Evolutionary conservation across 176 grass and related monocot genomes (phyloP).

Genomic region (Canna indica): DNA sequence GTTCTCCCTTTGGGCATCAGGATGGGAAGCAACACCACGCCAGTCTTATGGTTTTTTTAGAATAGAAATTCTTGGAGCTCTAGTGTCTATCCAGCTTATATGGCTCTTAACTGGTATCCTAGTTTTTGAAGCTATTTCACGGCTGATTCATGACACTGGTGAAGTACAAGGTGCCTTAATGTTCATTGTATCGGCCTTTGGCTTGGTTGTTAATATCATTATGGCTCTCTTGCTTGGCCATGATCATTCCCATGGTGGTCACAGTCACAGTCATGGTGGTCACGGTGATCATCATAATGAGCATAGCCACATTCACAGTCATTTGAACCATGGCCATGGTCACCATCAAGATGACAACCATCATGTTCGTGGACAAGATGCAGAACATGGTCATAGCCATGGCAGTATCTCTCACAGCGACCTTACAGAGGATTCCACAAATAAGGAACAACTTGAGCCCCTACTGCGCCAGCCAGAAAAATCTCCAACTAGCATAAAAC

Average conservation of each 20-base stretch:
- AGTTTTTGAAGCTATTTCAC: conserved; percentile 24
- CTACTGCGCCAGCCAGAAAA: conserved; percentile 6
- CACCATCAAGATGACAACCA: conserved; percentile 6
- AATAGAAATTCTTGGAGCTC: conserved; percentile 36
- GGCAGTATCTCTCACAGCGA: neutral
- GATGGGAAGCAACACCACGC: conserved; percentile 38
- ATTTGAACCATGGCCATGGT: neutral
- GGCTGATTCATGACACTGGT: conserved; percentile 22
- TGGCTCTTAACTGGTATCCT: conserved; percentile 32
- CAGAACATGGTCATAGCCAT: conserved; percentile 17
- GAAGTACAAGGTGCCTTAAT: conserved; percentile 33
- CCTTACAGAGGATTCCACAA: conserved; percentile 1
- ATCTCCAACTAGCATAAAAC: neutral
- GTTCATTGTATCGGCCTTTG: conserved; percentile 33
- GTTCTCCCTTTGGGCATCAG: conserved; percentile 35
- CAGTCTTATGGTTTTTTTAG: conserved; percentile 32
- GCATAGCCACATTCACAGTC: neutral
- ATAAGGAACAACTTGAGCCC: neutral
- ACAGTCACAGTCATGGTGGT: conserved; percentile 1
- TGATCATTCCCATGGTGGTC: conserved; percentile 24
- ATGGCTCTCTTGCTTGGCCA: conserved; percentile 34
- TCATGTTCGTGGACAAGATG: conserved; percentile 10
- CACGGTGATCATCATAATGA: neutral
- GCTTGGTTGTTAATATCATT: conserved; percentile 29
- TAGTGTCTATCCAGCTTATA: conserved; percentile 34